phyloP scores from a whole-genome alignment of 495 filamentous ascomycete species.

The Xylaria palmicola region DNA sequence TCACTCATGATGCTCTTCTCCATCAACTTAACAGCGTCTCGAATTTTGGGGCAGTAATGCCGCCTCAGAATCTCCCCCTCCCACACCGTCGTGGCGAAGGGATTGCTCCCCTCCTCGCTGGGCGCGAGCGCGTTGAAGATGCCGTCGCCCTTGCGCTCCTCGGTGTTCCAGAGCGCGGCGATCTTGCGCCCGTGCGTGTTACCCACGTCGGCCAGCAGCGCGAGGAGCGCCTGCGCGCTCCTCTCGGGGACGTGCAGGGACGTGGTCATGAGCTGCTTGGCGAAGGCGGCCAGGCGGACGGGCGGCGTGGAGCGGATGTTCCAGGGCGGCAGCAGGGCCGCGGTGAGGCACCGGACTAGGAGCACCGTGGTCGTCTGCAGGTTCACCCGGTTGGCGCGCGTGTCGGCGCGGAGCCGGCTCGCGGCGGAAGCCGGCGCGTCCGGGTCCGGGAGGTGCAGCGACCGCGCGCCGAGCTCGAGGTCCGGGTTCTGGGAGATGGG shows the following conservation, averaged over 20 bases:
- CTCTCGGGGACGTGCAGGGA: slow-evolving; percentile 89
- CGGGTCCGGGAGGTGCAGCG: slow-evolving; percentile 77
- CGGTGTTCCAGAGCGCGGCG: slow-evolving; percentile 73
- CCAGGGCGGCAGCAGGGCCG: slow-evolving; percentile 68
- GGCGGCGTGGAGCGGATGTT: slow-evolving; percentile 65
- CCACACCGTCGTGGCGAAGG: slow-evolving; percentile 88
- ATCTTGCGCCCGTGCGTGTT: slow-evolving; percentile 71
- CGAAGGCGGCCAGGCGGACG: slow-evolving; percentile 80
- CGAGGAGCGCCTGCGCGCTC: slow-evolving; percentile 72
- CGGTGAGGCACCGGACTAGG: slow-evolving; percentile 78
- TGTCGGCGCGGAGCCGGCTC: slow-evolving; percentile 20
- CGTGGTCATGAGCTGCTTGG: slow-evolving; percentile 82
- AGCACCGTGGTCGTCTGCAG: slow-evolving; percentile 89
- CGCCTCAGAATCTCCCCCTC: slow-evolving; percentile 82
- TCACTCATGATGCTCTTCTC: slow-evolving; percentile 54
- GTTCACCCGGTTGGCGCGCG: slow-evolving; percentile 70
- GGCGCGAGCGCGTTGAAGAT: slow-evolving; percentile 48
- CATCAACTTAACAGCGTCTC: slow-evolving; percentile 69
- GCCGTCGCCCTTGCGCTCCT: slow-evolving; percentile 78
- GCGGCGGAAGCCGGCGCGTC: slow-evolving; percentile 40
- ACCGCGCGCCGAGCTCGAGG: slow-evolving; percentile 79
- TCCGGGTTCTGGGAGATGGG: slow-evolving; percentile 76
- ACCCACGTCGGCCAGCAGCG: slow-evolving; percentile 69
- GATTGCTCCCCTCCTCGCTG: slow-evolving; percentile 38
- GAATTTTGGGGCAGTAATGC: slow-evolving; percentile 85